Evolutionary conservation across 2,329 filamentous ascomycete genomes (phyloP).

Genomic region (Pyrenophora seminiperda): DNA sequence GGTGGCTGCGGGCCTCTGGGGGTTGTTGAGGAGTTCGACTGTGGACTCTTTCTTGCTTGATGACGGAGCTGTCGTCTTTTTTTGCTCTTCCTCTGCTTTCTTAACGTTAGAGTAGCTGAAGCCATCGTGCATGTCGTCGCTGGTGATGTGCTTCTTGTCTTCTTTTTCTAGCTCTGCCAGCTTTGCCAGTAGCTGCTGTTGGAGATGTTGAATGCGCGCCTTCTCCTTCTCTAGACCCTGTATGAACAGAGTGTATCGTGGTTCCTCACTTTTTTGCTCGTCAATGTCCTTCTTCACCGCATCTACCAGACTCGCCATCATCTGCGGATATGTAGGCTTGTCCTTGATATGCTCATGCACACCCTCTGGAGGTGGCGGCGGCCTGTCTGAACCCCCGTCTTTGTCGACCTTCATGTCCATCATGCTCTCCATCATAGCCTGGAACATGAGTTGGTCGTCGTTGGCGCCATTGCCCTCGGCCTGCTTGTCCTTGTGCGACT

Average conservation of each 20-base stretch:
- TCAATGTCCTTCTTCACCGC: constrained; percentile 88
- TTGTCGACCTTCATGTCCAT: constrained; percentile 62
- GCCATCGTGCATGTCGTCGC: constrained; percentile 83
- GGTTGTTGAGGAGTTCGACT: constrained; percentile 78
- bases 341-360: constrained; percentile 76
- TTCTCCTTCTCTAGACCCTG: constrained; percentile 77
- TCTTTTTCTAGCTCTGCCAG: constrained; percentile 82
- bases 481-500: constrained; percentile 66
- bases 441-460: constrained; percentile 80
- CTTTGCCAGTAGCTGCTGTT: constrained; percentile 74
- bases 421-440: constrained; percentile 81
- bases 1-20: constrained; percentile 46
- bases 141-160: constrained; percentile 89
- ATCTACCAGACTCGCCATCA: constrained; percentile 96
- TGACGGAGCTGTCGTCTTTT: constrained; percentile 29
- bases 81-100: constrained; percentile 24
- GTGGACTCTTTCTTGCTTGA: constrained; percentile 31
- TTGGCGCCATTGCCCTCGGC: constrained; percentile 49
- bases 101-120: constrained; percentile 86
- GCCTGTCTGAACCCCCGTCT: constrained; percentile 53
- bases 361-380: constrained; percentile 76
- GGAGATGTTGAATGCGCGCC: constrained; percentile 76
- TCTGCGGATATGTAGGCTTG: constrained; percentile 87
- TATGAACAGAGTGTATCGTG: constrained; percentile 74
- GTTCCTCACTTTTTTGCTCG: constrained; percentile 68